Conservation (phyloP, 2,329 filamentous ascomycete species). For the Blastomyces emzantsi region DNA sequence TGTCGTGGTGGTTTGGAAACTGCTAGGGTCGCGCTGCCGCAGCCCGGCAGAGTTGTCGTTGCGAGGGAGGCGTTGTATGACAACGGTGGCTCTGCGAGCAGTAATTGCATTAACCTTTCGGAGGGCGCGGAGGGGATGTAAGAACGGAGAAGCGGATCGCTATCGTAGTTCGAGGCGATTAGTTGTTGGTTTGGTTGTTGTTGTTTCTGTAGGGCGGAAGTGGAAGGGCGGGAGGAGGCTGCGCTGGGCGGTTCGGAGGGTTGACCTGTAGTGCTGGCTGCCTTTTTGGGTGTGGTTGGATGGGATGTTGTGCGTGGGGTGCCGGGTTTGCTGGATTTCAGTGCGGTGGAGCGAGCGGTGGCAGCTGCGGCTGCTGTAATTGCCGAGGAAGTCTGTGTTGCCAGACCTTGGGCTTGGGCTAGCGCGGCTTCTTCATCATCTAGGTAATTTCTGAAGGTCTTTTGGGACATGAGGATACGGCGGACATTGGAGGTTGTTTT, state of each 20-base stretch:
- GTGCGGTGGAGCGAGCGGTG: constrained; percentile 11
- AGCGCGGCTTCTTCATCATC: constrained; percentile 43
- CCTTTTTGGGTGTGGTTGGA: constrained; percentile 4
- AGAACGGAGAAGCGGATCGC: constrained; percentile 35
- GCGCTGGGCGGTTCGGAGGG: constrained; percentile 1
- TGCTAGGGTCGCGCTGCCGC: neutral
- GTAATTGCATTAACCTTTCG: constrained; percentile 37
- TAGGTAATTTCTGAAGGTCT: constrained; percentile 44
- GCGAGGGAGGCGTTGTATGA: constrained; percentile 40
- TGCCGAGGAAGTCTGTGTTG: neutral
- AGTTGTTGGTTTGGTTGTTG: constrained; percentile 19
- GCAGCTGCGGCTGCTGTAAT: neutral
- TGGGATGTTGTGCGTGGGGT: neutral
- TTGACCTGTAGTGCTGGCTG: neutral
- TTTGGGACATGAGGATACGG: constrained; percentile 41
- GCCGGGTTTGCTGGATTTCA: constrained; percentile 6
- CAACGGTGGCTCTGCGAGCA: constrained; percentile 40
- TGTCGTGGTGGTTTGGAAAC: constrained; percentile 28
- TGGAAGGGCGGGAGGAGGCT: neutral
- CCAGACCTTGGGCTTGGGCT: constrained; percentile 18
- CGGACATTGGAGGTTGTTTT: constrained; percentile 41
- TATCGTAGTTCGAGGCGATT: constrained; percentile 33
- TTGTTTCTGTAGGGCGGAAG: constrained; percentile 3
- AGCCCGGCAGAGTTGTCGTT: constrained; percentile 21
- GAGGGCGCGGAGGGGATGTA: constrained; percentile 37